Evolutionary conservation across 2,329 filamentous ascomycete species (phyloP).

Genomic region (Dendrostoma leiphaemia): DNA sequence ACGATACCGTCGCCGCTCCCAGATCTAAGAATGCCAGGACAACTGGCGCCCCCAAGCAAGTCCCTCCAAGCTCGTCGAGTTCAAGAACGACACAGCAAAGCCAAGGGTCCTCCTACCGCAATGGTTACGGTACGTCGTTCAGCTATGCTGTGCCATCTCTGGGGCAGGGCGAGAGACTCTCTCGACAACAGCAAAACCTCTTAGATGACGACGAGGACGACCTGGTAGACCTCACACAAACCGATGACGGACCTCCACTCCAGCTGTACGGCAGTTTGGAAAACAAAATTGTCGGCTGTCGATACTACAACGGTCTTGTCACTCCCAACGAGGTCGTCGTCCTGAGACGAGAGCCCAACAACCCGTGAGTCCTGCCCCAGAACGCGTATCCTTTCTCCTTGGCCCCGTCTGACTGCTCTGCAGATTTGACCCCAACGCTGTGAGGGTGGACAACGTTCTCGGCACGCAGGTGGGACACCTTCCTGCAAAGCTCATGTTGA

Average conservation of each 20-base stretch:
- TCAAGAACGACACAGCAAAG: neutral
- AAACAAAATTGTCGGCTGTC: conserved; percentile 58
- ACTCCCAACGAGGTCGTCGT: conserved; percentile 58
- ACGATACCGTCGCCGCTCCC: conserved; percentile 27
- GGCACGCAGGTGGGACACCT: conserved; percentile 77
- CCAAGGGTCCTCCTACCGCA: neutral
- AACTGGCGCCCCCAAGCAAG: conserved; percentile 21
- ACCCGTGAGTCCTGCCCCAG: conserved; percentile 33
- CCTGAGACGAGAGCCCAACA: conserved; percentile 58
- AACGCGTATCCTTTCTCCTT: neutral
- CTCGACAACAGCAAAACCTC: neutral
- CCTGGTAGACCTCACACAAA: conserved; percentile 42
- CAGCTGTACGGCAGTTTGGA: conserved; percentile 49
- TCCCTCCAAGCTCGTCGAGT: neutral
- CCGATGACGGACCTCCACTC: conserved; percentile 35
- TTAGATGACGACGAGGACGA: conserved; percentile 36
- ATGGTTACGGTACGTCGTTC: neutral
- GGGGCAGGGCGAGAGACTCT: neutral
- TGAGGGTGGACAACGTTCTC: conserved; percentile 75
- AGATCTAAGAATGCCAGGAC: conserved; percentile 19
- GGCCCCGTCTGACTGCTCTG: neutral
- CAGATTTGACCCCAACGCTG: conserved; percentile 70
- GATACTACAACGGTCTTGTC: conserved; percentile 57
- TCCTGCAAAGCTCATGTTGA: conserved; percentile 63
- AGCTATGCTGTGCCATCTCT: neutral